Percentiles rank a stretch among this genome's conserved stretches.
phyloP scores from a whole-genome alignment of 257 asterid species.

The Salvia hispanica region DNA sequence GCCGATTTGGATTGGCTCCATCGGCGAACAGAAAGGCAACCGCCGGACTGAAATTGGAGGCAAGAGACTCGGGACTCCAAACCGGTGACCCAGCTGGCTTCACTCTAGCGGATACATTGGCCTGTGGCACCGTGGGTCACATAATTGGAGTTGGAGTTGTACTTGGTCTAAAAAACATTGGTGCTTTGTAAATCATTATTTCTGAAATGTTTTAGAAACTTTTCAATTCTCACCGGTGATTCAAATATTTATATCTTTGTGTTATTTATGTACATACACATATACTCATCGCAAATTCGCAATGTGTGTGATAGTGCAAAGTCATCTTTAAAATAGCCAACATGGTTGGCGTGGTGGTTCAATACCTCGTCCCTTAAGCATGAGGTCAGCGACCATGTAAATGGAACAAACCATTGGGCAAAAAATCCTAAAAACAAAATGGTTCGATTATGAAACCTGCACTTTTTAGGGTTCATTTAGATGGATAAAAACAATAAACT shows the following conservation, averaged over 20 bases:
- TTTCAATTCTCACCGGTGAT: background rate
- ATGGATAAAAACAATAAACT: too few relatives aligned
- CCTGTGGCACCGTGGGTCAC: slow-evolving; percentile 85
- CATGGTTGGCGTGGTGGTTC: too few relatives aligned
- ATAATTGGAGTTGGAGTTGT: slow-evolving; percentile 96
- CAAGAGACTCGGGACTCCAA: slow-evolving; percentile 86
- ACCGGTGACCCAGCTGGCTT: slow-evolving; percentile 98
- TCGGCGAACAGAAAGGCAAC: slow-evolving; percentile 94
- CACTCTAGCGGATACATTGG: slow-evolving; percentile 93
- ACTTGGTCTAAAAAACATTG: slow-evolving; percentile 84
- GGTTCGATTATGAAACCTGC: too few relatives aligned
- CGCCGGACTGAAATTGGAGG: slow-evolving; percentile 76
- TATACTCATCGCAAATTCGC: background rate
- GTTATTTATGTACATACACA: background rate
- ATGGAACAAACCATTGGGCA: too few relatives aligned
- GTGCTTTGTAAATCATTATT: slow-evolving; percentile 30
- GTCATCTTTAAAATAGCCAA: background rate
- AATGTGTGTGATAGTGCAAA: background rate
- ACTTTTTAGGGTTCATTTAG: too few relatives aligned
- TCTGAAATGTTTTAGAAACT: slow-evolving; percentile 4
- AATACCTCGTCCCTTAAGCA: too few relatives aligned
- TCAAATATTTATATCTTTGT: background rate
- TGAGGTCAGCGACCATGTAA: too few relatives aligned
- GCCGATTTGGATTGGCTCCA: slow-evolving; percentile 92
- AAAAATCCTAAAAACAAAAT: too few relatives aligned